Base-by-base conservation (phyloP, 2,329 filamentous ascomycete species). In the Aspergillus hortae region DNA sequence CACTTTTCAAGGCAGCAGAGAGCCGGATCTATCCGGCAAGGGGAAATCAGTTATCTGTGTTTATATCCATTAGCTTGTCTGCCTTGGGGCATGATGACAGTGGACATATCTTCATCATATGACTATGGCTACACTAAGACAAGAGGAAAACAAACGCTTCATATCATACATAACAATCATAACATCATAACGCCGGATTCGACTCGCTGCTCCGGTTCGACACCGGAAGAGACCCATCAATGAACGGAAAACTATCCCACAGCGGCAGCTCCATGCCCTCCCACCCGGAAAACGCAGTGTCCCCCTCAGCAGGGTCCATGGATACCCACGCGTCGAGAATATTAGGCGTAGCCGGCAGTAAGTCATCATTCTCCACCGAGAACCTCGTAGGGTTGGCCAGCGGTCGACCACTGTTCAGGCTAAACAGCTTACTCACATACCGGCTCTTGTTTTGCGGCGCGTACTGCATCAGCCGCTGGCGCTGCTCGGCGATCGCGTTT, bases 401-500 rank as follows among this genome's bases (percentile, higher is more conserved):
- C 19, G 46, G 33, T 2, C 57, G 49, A 3, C 32, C 57, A n/a
- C 57, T 54, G 27, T 58, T 63, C 30, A 73, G 46, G 12, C 62
- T 69, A 51, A 72, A 69, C 0, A 73, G 64, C 49, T 69, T 67
- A 50, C 61, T 71, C 19, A 72, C 69, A 36, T 73, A 72, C 43
- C 59, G 63, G 32, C 59, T 67, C 7, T 67, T 61, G 17, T 59
- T 62, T 36, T 64, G 61, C 7, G 59, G 63, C 4, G 64, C 54
- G 32, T 70, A 61, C 2, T 59, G 54, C 6, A 57, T 49, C 2
- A 68, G 53, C 25, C 64, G 63, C 38, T 69, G 66, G 12, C 74
- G 71, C 53, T 75, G 73, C 46, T 75, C 68, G 3, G 61, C 57
- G 9, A 81, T 74, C 0, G 78, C 78, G 9, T 73, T 72, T 0